Evolutionary conservation across 225 moss, liverwort and hornwort species (phyloP).

Genomic region (Marchantia paleacea): DNA sequence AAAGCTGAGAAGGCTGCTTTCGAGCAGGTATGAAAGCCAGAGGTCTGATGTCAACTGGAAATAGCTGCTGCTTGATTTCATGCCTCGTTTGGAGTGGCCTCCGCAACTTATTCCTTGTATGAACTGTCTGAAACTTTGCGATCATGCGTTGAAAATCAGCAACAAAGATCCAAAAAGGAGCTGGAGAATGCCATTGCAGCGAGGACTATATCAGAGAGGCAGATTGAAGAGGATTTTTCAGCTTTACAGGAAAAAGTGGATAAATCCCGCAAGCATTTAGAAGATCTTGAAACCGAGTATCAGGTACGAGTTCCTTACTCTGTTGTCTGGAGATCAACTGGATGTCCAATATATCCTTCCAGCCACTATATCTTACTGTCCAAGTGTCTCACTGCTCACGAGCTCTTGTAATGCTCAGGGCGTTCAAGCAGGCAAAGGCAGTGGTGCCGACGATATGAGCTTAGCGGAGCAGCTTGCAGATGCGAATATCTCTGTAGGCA

Average conservation of each 20-base stretch:
- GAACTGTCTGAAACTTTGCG: not conserved
- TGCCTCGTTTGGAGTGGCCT: not conserved
- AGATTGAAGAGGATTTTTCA: conserved; percentile 60
- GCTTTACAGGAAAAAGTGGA: conserved; percentile 69
- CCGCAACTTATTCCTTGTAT: not conserved
- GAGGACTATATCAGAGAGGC: conserved; percentile 58
- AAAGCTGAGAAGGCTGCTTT: conserved; percentile 63
- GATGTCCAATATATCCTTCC: not conserved
- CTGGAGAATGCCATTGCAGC: conserved; percentile 60
- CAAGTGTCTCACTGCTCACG: not conserved
- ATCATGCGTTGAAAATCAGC: conserved; percentile 33
- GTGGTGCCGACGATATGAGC: conserved; percentile 85
- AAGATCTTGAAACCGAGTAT: conserved; percentile 75
- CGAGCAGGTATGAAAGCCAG: conserved; percentile 47
- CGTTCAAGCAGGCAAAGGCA: conserved; percentile 91
- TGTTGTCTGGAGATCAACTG: not conserved
- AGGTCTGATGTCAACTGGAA: not conserved
- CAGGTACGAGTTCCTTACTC: conserved; percentile 49
- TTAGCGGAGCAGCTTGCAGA: conserved; percentile 90
- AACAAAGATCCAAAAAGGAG: conserved; percentile 48
- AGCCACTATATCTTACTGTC: not conserved
- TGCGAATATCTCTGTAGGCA: conserved; percentile 74
- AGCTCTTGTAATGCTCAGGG: conserved; percentile 45
- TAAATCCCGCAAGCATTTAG: conserved; percentile 55
- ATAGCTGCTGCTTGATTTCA: not conserved